phyloP scores from a whole-genome alignment of 345 rosid genomes.

The Durio zibethinus region DNA sequence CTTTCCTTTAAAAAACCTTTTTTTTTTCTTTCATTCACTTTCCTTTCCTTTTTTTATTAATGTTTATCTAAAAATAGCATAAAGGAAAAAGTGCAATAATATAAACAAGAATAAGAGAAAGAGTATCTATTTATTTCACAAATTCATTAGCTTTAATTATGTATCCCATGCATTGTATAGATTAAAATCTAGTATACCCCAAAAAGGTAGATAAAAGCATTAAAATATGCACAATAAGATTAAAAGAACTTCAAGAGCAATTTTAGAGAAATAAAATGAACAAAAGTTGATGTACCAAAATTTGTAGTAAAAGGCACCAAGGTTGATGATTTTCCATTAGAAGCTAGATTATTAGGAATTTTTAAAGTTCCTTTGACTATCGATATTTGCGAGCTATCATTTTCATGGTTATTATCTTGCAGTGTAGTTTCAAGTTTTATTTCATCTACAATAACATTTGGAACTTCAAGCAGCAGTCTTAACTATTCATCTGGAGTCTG shows the following conservation, averaged over 20 bases:
- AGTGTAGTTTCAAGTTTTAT: constrained; percentile 34
- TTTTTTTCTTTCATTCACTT: too few relatives aligned
- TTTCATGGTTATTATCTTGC: constrained; percentile 22
- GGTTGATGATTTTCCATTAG: constrained; percentile 25
- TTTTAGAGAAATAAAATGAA: constrained; percentile 7
- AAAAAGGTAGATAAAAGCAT: not conserved
- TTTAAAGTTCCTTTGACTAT: constrained; percentile 26
- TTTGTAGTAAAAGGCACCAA: constrained; percentile 18
- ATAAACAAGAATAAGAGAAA: not conserved
- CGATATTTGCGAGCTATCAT: constrained; percentile 28
- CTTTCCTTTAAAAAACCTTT: too few relatives aligned
- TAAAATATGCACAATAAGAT: not conserved
- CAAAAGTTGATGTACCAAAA: constrained; percentile 31
- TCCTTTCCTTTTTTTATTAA: too few relatives aligned
- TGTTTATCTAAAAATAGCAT: too few relatives aligned
- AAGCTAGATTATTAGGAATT: constrained; percentile 26
- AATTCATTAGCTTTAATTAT: not conserved
- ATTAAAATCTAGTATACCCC: not conserved
- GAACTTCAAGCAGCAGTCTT: constrained; percentile 57
- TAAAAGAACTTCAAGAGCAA: constrained; percentile 2
- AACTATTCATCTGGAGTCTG: constrained; percentile 60
- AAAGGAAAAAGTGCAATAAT: not conserved
- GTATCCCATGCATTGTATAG: not conserved
- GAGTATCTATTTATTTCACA: not conserved
- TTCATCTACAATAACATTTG: constrained; percentile 62